phyloP scores from a whole-genome alignment of 1,139 yeast species.

The Taphrina wiesneri region DNA sequence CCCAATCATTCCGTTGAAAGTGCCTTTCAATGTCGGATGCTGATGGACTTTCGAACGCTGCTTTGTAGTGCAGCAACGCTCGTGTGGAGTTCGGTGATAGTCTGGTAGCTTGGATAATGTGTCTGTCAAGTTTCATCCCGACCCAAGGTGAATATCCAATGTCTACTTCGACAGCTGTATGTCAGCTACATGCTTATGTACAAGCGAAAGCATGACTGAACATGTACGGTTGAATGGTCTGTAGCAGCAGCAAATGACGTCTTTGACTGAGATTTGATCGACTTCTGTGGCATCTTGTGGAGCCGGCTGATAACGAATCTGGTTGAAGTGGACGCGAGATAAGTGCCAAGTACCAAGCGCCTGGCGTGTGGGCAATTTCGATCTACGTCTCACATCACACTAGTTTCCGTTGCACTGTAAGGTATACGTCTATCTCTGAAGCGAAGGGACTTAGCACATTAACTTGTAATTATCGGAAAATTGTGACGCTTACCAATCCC shows the following conservation, averaged over 20 bases:
- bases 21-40: background rate
- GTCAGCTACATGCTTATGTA: too few relatives aligned
- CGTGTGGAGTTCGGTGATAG: slow-evolving; percentile 3
- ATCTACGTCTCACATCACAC: background rate
- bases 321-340: background rate
- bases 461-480: too few relatives aligned
- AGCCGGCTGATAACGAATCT: background rate
- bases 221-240: too few relatives aligned
- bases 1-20: slow-evolving; percentile 3
- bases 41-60: background rate
- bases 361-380: background rate
- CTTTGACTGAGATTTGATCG: background rate
- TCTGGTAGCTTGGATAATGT: background rate
- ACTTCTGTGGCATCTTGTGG: background rate
- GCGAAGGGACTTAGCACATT: too few relatives aligned
- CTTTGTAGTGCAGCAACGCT: background rate
- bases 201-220: too few relatives aligned
- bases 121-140: background rate
- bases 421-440: too few relatives aligned
- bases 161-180: background rate
- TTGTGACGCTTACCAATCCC: too few relatives aligned
- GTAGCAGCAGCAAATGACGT: background rate
- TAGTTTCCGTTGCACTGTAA: background rate
- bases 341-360: background rate
- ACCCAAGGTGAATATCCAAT: too few relatives aligned